These are phyloP conservation scores for Bonia amplexicaulis DNA, from an alignment of 176 grass and related monocot genomes.

Conservation along the genomic window DNA sequence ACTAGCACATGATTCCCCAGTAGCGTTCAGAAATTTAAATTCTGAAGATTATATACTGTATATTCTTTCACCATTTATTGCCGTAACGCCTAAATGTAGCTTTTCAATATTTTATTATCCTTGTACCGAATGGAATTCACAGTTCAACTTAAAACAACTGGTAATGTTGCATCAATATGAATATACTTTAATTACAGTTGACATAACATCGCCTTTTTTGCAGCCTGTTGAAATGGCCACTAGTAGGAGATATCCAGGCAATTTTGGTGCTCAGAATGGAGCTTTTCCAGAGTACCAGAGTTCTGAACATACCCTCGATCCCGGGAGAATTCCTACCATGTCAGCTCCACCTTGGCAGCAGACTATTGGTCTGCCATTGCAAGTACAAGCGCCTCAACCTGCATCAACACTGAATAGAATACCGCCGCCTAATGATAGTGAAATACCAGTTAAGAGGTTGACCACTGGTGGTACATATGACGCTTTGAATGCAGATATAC, in stretches of 20 bases:
- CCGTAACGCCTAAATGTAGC: neutral
- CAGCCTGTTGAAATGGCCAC: slow-evolving; percentile 50
- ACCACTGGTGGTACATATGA: slow-evolving; percentile 37
- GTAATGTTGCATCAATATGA: neutral
- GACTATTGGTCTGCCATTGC: slow-evolving; percentile 45
- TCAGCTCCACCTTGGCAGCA: slow-evolving; percentile 41
- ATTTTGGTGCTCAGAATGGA: slow-evolving; percentile 44
- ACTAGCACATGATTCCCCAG: neutral
- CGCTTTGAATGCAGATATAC: slow-evolving; percentile 40
- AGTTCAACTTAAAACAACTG: neutral
- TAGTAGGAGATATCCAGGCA: slow-evolving; percentile 46
- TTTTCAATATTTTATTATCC: slow-evolving; percentile 22
- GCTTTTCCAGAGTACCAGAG: slow-evolving; percentile 39
- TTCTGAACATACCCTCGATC: slow-evolving; percentile 32
- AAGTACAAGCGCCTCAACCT: slow-evolving; percentile 43
- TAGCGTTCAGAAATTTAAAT: slow-evolving; percentile 10
- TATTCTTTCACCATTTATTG: neutral
- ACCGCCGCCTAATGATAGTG: slow-evolving; percentile 43
- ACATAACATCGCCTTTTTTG: slow-evolving; percentile 9
- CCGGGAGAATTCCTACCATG: slow-evolving; percentile 34
- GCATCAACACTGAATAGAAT: slow-evolving; percentile 37
- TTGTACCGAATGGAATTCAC: neutral
- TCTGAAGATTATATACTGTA: neutral
- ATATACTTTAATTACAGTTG: slow-evolving; percentile 1
- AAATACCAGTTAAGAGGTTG: slow-evolving; percentile 45